A percentile compares a stretch with the other conserved stretches of the same genome.
Evolutionary conservation across 148 eudicot genomes (phyloP).

Genomic region (Amaranthus hypochondriacus): DNA sequence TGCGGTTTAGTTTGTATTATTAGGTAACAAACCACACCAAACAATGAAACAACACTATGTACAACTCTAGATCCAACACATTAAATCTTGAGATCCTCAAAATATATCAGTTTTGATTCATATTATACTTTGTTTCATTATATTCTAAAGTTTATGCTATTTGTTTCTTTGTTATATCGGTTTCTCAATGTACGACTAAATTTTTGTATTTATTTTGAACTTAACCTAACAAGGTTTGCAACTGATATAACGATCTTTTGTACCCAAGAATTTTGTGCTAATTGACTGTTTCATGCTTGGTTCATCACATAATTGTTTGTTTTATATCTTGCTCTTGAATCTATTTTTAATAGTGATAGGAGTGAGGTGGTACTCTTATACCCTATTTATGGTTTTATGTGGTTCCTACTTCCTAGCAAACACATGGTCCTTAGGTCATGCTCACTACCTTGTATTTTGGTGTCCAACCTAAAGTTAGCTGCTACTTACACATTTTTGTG

Average conservation of each 20-base stretch:
- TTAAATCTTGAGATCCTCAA: neutral
- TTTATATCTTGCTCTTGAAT: neutral
- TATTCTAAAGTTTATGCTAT: neutral
- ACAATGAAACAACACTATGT: too few relatives aligned
- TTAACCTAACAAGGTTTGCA: neutral
- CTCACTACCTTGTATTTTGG: neutral
- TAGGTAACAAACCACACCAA: too few relatives aligned
- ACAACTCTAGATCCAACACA: neutral
- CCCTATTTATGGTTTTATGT: neutral
- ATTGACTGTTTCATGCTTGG: neutral
- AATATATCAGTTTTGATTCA: neutral
- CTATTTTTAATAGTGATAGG: neutral
- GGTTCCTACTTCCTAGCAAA: neutral
- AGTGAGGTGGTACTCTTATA: neutral
- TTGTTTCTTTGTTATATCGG: neutral
- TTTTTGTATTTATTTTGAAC: neutral
- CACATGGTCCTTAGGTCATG: neutral
- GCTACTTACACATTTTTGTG: constrained; percentile 9
- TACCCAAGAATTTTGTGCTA: neutral
- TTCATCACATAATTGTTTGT: neutral
- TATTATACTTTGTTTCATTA: neutral
- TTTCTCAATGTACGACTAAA: neutral
- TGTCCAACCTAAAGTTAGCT: neutral
- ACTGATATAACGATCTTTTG: neutral
- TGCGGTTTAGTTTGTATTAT: too few relatives aligned